Base-by-base conservation (phyloP, 2,329 filamentous ascomycete species). In the Neurospora sp. region DNA sequence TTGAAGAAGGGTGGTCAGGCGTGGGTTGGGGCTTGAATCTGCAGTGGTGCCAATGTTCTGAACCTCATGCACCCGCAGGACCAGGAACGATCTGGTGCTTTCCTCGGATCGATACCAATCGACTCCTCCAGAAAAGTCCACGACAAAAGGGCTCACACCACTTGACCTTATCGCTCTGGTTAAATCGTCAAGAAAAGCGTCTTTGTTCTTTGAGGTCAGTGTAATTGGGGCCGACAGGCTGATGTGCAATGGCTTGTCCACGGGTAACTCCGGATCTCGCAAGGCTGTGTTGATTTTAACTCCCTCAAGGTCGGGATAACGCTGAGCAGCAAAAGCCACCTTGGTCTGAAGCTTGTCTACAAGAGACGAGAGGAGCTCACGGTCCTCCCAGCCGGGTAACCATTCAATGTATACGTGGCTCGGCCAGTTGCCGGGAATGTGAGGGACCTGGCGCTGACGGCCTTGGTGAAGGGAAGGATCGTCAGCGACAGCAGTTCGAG, bases 371-470 rank as follows among this genome's bases (percentile, higher is more conserved):
- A 92, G 82, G 1, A 81, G 73, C 1, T 76, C 75, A 74, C 86
- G 83, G 19, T 23, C 19, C 19, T 23, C 19, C 19, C 19, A 23
- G 19, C 19, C 19, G 19, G 19, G 19, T 23, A 23, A 23, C 19
- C 19, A 23, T 23, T 23, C 95, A 70, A 97, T 84, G 79, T 97
- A 98, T 66, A 98, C 78, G 80, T 98, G 95, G 40, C 90, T 93
- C 1, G 95, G 93, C 96, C 96, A 99, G 79, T 93, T 92, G 71
- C 96, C 96, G 71, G 89, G 87, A 36, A 95, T 84, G 80, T 99
- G 96, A 33, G 95, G 94, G 67, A 89, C 91, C 70, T 90, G 87
- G 57, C 96, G 88, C 77, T 90, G 92, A 66, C 95, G 89, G 69
- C 96, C 96, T 39, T 91, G 91, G 79, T 99, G 96, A 70, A 98